A percentile compares a stretch with the other conserved stretches of the same genome.
Conservation (phyloP, 2,329 filamentous ascomycete species). For the Colletotrichum higginsianum region DNA sequence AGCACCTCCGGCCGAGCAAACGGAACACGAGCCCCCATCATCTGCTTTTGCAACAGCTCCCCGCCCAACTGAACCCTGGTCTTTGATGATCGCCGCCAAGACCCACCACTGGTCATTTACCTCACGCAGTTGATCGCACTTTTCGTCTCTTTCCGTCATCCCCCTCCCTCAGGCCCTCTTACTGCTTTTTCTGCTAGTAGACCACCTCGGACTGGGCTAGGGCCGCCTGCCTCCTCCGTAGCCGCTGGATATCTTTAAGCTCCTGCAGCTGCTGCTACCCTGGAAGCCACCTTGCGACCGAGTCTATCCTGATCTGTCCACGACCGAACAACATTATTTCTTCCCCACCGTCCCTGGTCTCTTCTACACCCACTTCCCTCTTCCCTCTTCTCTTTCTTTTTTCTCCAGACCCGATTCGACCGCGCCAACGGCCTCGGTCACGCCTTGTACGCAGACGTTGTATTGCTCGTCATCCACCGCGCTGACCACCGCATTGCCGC, state of each 20-base stretch:
- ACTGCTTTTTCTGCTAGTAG: slow-evolving; percentile 23
- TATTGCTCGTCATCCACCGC: slow-evolving; percentile 36
- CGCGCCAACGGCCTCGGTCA: slow-evolving; percentile 39
- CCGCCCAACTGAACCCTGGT: slow-evolving; percentile 29
- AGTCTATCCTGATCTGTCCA: background rate
- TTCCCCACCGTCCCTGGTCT: slow-evolving; percentile 34
- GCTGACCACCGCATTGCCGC: slow-evolving; percentile 38
- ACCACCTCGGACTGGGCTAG: slow-evolving; percentile 32
- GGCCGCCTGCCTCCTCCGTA: slow-evolving; percentile 26
- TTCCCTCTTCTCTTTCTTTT: slow-evolving; percentile 6
- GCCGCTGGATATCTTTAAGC: slow-evolving; percentile 33
- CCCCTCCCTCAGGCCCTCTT: slow-evolving; percentile 17
- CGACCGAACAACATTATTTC: slow-evolving; percentile 22
- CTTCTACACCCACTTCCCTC: slow-evolving; percentile 11
- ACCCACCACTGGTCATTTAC: slow-evolving; percentile 43
- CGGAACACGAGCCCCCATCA: slow-evolving; percentile 4
- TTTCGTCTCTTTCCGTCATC: slow-evolving; percentile 33
- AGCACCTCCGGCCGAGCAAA: background rate
- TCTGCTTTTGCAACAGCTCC: slow-evolving; percentile 13
- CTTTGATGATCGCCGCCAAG: slow-evolving; percentile 43
- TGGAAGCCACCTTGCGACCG: slow-evolving; percentile 17
- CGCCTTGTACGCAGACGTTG: slow-evolving; percentile 36
- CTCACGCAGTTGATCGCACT: slow-evolving; percentile 40
- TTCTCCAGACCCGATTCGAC: slow-evolving; percentile 17
- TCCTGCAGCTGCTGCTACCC: slow-evolving; percentile 37